Percentiles rank a stretch among this genome's conserved stretches.
Conservation (phyloP, 176 grass and related monocot genomes). For the Cenchrus fungigraminus region DNA sequence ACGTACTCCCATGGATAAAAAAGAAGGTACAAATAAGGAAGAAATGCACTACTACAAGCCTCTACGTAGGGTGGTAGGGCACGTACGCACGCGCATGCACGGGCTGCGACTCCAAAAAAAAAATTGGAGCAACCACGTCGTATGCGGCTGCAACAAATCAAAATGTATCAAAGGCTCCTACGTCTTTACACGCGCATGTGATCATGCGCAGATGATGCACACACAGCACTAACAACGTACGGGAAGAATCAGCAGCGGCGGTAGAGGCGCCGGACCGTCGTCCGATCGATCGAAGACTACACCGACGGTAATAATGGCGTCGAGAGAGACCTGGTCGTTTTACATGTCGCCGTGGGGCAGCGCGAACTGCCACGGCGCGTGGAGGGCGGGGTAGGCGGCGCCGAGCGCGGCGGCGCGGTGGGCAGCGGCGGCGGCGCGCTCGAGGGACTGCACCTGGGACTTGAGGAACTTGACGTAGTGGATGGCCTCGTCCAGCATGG, state of each 20-base stretch:
- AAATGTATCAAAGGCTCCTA: constrained; percentile 34
- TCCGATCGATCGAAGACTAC: background rate
- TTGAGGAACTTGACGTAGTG: constrained; percentile 99
- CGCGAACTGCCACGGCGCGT: constrained; percentile 36
- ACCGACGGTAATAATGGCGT: background rate
- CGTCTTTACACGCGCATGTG: constrained; percentile 47
- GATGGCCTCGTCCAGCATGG: constrained; percentile 98
- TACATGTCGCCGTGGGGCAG: constrained; percentile 21
- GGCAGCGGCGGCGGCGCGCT: constrained; percentile 57
- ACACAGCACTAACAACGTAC: background rate
- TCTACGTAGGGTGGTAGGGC: constrained; percentile 11
- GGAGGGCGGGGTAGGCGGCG: constrained; percentile 31
- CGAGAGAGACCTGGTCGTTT: background rate
- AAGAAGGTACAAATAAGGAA: background rate
- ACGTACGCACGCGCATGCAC: constrained; percentile 34
- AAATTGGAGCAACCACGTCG: constrained; percentile 57
- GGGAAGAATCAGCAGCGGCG: background rate
- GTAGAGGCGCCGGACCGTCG: background rate
- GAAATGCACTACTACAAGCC: constrained; percentile 36
- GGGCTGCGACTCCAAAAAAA: constrained; percentile 58
- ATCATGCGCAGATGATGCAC: constrained; percentile 26
- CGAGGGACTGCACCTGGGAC: constrained; percentile 85
- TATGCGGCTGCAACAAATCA: constrained; percentile 41
- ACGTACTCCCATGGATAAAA: background rate
- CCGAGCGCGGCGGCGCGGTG: constrained; percentile 35